Evolutionary conservation across 108 stramenopile species (phyloP).

Genomic region (Fistulifera pelliculosa): DNA sequence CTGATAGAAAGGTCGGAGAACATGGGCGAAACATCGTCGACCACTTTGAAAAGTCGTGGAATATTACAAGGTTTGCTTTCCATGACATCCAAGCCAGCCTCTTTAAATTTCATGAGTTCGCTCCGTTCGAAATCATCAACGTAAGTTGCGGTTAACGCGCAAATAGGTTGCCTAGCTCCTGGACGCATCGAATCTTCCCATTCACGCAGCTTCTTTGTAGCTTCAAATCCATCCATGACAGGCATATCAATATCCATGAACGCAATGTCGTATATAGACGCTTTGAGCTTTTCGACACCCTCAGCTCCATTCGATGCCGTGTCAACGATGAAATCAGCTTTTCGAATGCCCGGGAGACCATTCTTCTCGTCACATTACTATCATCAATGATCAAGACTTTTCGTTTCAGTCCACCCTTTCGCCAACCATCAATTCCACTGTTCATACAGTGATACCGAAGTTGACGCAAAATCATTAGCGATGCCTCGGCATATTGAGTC

Average conservation of each 20-base stretch:
- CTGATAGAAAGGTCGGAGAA: slow-evolving; percentile 86
- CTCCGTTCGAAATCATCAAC: slow-evolving; percentile 80
- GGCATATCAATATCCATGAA: slow-evolving; percentile 97
- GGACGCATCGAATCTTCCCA: slow-evolving; percentile 82
- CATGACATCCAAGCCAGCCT: slow-evolving; percentile 86
- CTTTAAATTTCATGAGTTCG: slow-evolving; percentile 85
- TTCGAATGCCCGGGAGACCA: slow-evolving; percentile 82
- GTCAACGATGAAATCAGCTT: slow-evolving; percentile 83
- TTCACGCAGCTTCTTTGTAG: slow-evolving; percentile 68
- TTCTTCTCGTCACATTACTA: slow-evolving; percentile 67
- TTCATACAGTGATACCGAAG: slow-evolving; percentile 91
- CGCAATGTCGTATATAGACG: slow-evolving; percentile 84
- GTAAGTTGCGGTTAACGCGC: slow-evolving; percentile 80
- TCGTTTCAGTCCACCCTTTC: slow-evolving; percentile 71
- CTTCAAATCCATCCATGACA: slow-evolving; percentile 90
- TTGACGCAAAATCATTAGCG: slow-evolving; percentile 76
- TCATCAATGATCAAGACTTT: slow-evolving; percentile 88
- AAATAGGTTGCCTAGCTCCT: slow-evolving; percentile 83
- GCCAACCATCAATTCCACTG: slow-evolving; percentile 82
- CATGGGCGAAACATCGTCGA: slow-evolving; percentile 89
- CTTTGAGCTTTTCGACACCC: slow-evolving; percentile 82
- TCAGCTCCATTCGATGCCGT: slow-evolving; percentile 81
- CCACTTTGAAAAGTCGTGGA: slow-evolving; percentile 82
- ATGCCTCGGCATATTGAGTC: slow-evolving; percentile 83
- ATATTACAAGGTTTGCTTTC: slow-evolving; percentile 88